phyloP scores from a whole-genome alignment of 306 rosid genomes.

The Argentina anserina region DNA sequence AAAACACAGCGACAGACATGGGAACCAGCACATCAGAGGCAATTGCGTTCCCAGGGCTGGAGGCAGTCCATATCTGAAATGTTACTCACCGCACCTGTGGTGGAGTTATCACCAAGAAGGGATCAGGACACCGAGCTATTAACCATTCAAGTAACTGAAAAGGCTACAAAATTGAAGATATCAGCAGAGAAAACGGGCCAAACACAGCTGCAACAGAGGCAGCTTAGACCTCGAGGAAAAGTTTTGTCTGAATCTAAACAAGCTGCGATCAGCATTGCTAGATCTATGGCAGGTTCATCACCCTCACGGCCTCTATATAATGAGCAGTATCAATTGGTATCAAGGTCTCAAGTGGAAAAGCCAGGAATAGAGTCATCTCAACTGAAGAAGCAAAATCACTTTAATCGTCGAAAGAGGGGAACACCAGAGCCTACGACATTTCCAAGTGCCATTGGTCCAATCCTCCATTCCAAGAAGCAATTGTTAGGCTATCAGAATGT shows the following conservation, averaged over 20 bases:
- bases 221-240: not conserved
- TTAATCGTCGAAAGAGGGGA: no score
- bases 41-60: not conserved
- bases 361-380: no score
- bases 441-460: no score
- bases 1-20: not conserved
- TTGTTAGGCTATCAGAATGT: no score
- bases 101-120: not conserved
- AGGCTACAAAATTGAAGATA: not conserved
- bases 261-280: not conserved
- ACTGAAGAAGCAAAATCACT: no score
- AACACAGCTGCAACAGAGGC: conserved; percentile 4
- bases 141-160: conserved; percentile 5
- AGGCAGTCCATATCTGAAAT: not conserved
- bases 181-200: not conserved
- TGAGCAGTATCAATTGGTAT: no score
- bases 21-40: not conserved
- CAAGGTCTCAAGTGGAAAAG: no score
- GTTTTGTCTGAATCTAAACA: not conserved
- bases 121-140: not conserved
- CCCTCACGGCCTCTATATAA: no score
- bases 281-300: no score
- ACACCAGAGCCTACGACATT: no score
- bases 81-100: not conserved
- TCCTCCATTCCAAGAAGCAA: no score